These are phyloP conservation scores for Eucalyptus erythrocorys DNA, from an alignment of 345 rosid species.

Conservation along the genomic window DNA sequence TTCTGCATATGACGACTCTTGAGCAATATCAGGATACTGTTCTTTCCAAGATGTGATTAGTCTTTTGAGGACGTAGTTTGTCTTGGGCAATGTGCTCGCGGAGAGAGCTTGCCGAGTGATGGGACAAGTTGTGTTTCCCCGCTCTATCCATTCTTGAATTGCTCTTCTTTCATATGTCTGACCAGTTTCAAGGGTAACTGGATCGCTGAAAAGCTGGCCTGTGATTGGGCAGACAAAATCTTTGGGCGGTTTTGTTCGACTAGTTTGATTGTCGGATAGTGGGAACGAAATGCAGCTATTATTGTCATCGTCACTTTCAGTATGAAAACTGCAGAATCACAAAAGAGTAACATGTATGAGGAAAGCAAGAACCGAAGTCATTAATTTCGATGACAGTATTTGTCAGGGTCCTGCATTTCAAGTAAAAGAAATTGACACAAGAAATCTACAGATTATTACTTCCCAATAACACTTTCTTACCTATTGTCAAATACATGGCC, in stretches of 20 bases:
- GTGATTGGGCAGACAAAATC: constrained; percentile 72
- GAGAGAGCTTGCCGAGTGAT: constrained; percentile 45
- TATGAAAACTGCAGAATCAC: constrained; percentile 12
- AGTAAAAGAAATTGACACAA: background rate
- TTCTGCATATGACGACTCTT: constrained; percentile 39
- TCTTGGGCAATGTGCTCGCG: constrained; percentile 38
- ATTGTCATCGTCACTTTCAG: constrained; percentile 36
- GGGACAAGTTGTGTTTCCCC: constrained; percentile 55
- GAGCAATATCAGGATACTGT: constrained; percentile 55
- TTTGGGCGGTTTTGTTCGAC: constrained; percentile 43
- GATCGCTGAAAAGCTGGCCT: constrained; percentile 44
- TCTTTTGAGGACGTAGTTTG: constrained; percentile 54
- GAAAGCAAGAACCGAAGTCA: background rate
- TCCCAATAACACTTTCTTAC: background rate
- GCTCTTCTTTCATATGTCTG: constrained; percentile 69
- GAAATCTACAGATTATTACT: background rate
- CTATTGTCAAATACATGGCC: constrained; percentile 14
- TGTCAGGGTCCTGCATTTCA: background rate
- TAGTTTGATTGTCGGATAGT: constrained; percentile 25
- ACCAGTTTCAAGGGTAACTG: constrained; percentile 69
- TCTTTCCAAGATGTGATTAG: constrained; percentile 60
- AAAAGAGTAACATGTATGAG: background rate
- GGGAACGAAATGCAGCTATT: constrained; percentile 30
- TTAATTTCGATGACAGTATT: background rate
- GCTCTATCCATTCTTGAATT: constrained; percentile 55